Conservation (phyloP, 805 yeast species). For the Ascoidea asiatica region DNA sequence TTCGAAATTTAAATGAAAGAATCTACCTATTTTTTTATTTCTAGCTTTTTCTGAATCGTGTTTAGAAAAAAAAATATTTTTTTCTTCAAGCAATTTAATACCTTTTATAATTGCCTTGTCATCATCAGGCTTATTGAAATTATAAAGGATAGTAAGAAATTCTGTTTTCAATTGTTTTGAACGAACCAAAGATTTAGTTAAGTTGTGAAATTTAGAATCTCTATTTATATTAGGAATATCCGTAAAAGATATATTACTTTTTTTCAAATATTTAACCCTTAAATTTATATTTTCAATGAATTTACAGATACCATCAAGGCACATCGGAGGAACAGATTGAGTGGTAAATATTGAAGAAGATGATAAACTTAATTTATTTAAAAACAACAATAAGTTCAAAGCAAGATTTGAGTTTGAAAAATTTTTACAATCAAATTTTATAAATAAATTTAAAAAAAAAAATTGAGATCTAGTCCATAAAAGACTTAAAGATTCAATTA, state of each 20-base stretch:
- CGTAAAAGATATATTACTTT: conserved; percentile 5
- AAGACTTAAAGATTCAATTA: conserved; percentile 73
- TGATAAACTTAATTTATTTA: conserved; percentile 72
- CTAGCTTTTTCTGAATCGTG: conserved; percentile 11
- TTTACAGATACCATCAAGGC: conserved; percentile 75
- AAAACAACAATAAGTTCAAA: conserved; percentile 47
- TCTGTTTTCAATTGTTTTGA: conserved; percentile 46
- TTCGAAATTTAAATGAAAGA: conserved; percentile 66
- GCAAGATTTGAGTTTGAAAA: conserved; percentile 75
- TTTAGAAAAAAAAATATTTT: not conserved
- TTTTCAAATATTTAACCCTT: conserved; percentile 8
- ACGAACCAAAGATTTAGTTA: conserved; percentile 12
- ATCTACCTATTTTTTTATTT: conserved; percentile 50
- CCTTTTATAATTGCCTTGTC: conserved; percentile 22
- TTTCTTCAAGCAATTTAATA: conserved; percentile 4
- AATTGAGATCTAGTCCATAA: conserved; percentile 72
- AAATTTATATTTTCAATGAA: conserved; percentile 46
- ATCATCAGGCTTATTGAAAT: too few relatives aligned
- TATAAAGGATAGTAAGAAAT: conserved; percentile 61
- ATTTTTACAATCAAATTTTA: conserved; percentile 74
- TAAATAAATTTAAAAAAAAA: conserved; percentile 63
- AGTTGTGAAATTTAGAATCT: conserved; percentile 2
- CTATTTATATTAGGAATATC: conserved; percentile 1
- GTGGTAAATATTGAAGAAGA: conserved; percentile 73
- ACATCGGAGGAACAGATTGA: conserved; percentile 82